Conservation (phyloP, 2,329 filamentous ascomycete species). For the Botrytis sinoallii region DNA sequence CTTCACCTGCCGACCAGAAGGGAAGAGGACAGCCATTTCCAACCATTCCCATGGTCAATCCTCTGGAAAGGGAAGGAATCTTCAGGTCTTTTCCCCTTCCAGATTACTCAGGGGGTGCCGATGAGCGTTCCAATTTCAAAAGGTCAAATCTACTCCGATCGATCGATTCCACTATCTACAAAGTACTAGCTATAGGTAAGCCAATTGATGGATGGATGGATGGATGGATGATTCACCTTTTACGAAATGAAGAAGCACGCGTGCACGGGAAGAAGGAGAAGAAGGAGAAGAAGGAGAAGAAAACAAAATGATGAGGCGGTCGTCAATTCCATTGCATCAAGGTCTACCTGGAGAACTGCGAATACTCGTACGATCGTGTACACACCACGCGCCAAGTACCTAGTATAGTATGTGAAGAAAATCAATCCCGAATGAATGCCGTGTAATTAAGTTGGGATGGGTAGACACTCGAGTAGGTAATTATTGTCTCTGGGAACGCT, state of each 20-base stretch:
- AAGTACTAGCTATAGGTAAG: no score
- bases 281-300: no score
- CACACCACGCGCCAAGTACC: not conserved
- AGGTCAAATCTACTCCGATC: not conserved
- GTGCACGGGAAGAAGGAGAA: no score
- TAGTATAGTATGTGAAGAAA: not conserved
- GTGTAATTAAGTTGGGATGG: not conserved
- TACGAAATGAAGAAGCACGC: no score
- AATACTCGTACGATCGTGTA: not conserved
- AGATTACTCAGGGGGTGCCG: not conserved
- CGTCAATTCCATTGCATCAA: not conserved
- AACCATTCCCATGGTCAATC: not conserved
- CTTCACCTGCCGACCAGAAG: not conserved
- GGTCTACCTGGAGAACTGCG: not conserved
- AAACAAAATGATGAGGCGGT: not conserved
- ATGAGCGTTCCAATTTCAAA: not conserved
- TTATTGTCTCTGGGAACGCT: not conserved
- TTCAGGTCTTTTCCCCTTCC: not conserved
- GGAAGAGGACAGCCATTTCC: not conserved
- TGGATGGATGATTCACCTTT: not conserved
- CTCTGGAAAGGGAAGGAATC: not conserved
- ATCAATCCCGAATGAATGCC: not conserved
- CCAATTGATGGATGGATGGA: not conserved
- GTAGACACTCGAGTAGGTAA: fast-evolving
- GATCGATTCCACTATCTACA: not conserved